Evolutionary conservation across 441 rosid species (phyloP).

Genomic region (Hypseocharis bilobata): DNA sequence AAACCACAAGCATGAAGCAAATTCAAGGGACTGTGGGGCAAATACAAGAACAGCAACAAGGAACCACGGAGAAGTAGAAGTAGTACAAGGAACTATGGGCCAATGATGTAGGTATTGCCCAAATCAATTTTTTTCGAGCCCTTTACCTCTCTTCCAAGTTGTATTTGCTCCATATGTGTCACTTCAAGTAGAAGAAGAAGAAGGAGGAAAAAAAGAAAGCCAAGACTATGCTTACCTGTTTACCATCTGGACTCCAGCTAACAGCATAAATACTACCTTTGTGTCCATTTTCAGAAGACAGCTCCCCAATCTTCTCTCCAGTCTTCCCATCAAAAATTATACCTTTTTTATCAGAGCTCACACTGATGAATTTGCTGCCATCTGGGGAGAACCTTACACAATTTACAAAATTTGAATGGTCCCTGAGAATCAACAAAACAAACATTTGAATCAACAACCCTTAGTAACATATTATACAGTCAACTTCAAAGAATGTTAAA

Average conservation of each 20-base stretch:
- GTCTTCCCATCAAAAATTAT: constrained; percentile 73
- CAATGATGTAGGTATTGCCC: neutral
- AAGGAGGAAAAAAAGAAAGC: too few relatives aligned
- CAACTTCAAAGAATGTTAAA: neutral
- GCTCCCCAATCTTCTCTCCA: constrained; percentile 66
- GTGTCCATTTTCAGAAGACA: constrained; percentile 69
- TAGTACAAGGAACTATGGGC: too few relatives aligned
- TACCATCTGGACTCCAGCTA: constrained; percentile 89
- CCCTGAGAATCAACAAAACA: constrained; percentile 37
- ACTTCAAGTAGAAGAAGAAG: neutral
- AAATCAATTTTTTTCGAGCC: neutral
- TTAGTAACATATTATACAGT: neutral
- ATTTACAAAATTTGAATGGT: constrained; percentile 87
- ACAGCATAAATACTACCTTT: constrained; percentile 83
- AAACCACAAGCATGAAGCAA: too few relatives aligned
- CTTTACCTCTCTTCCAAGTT: neutral
- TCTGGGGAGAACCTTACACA: constrained; percentile 86
- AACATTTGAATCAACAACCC: constrained; percentile 6
- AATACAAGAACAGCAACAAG: too few relatives aligned
- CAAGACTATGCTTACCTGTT: constrained; percentile 43
- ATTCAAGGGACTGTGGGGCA: too few relatives aligned
- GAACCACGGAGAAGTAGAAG: too few relatives aligned
- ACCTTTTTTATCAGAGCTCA: constrained; percentile 91
- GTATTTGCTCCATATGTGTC: neutral
- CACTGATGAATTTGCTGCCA: constrained; percentile 78